Evolutionary conservation across 192 early-diverging fungal genomes (phyloP), one percentile per base, ranked within the genome.

Genomic region (Chytriomyces hyalinus): DNA sequence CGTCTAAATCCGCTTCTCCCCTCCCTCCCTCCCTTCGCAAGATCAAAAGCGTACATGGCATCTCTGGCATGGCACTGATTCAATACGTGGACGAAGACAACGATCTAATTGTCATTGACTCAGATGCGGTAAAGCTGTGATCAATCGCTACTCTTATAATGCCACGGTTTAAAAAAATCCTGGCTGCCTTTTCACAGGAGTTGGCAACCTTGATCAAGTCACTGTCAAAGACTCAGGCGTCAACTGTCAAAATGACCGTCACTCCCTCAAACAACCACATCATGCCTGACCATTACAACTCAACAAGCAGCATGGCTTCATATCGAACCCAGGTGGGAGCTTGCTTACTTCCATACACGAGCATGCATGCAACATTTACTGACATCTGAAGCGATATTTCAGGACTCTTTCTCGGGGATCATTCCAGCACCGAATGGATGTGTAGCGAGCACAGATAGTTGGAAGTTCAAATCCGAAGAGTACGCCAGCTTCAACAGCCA

Each of bases 61-160:
- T 70, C 69, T 26, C 17, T 24, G 69, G 69, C 20, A 47, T 50
- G 17, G 49, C 44, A 8, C 9, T 45, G 28, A 48, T 53, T 22
- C 47, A 70, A 10, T 70, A 70, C 69, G 10, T 70, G 17, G 69
- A 70, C 48, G 69, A 70, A 70, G 69, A 70, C 48, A 26, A 36
- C 13, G 69, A 70, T 26, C 49, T 26, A 50, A 70, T 70, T 26
- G 8, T 70, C 17, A 49, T 70, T 44, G 69, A 70, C 44, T 70
- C 69, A 7, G 69, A 70, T 70, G 49, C 49, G 28, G 69, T 70
- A 57, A 70, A n/a, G 17, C 22, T 1, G 9, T 48, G 1, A 48
- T 15, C 67, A 1, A 68, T n/a, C n/a, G n/a, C n/a, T n/a, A n/a
- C 51, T 57, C 51, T 22, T 17, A 67, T 28, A 45, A 15, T 65